Evolutionary conservation across 352 stramenopile genomes (phyloP).

Genomic region (Phytophthora parvispora): DNA sequence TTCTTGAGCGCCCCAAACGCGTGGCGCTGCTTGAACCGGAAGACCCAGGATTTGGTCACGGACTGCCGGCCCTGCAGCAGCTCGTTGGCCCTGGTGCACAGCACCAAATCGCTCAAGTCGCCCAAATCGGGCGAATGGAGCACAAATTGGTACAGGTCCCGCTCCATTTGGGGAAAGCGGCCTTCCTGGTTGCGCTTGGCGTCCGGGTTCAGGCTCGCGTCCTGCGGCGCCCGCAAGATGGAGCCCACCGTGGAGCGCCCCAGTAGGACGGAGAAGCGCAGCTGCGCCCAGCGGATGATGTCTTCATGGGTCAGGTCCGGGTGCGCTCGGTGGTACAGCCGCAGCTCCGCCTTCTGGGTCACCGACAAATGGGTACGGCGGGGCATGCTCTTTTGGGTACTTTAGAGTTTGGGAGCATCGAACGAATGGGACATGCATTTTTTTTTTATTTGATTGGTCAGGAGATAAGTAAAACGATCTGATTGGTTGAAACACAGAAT

Average conservation of each 20-base stretch:
- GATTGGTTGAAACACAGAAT: background rate
- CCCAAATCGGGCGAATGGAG: slow-evolving; percentile 11
- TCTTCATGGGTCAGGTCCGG: slow-evolving; percentile 46
- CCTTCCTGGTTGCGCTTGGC: slow-evolving; percentile 45
- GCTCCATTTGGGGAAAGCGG: slow-evolving; percentile 45
- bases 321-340: slow-evolving; percentile 23
- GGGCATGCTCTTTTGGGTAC: background rate
- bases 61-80: slow-evolving; percentile 37
- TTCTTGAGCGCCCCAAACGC: slow-evolving; percentile 16
- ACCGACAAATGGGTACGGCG: slow-evolving; percentile 29
- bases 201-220: slow-evolving; percentile 36
- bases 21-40: slow-evolving; percentile 47
- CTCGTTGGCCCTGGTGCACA: slow-evolving; percentile 48
- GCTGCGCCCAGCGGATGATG: slow-evolving; percentile 39
- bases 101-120: slow-evolving; percentile 35
- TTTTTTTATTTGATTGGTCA: background rate
- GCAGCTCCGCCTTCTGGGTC: slow-evolving; percentile 40
- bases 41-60: slow-evolving; percentile 42
- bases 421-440: background rate
- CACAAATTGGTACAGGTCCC: slow-evolving; percentile 25
- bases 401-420: background rate
- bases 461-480: background rate
- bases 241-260: slow-evolving; percentile 41
- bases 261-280: slow-evolving; percentile 36
- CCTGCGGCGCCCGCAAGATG: slow-evolving; percentile 34